Evolutionary conservation across 164 flowering plant species (phyloP), one percentile per base, ranked within the genome.

Genomic region (Vitis riparia): DNA sequence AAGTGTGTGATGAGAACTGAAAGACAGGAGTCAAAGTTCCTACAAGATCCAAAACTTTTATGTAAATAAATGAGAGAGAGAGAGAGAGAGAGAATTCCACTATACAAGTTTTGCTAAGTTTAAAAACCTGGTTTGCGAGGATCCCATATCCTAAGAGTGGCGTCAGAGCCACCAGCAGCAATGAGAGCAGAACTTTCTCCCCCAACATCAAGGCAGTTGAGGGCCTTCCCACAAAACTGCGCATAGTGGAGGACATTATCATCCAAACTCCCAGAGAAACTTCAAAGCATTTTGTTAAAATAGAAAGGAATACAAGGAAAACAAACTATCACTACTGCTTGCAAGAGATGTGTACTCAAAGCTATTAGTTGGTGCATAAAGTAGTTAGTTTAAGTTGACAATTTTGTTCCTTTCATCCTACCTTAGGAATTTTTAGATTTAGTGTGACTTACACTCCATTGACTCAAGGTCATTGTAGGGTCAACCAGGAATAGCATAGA

Each of bases 91-190:
- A n/a, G 23, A 55, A 19, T 12, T 6, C 44, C 44, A 37, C 7
- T 37, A 37, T 6, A 55, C 19, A 23, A 52, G n/a, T 30, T 51
- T 59, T 13, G 11, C 48, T 60, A 2, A 48, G 11, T 48, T 27
- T 52, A 65, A 19, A 64, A 1, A 89, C 99, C 99, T 84, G 97
- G 97, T 79, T 88, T 93, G 58, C 99, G 94, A 75, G 98, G 96
- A 87, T 95, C 99, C 99, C 98, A 95, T 70, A 95, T 80, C 78
- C 96, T 81, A 66, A 95, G 81, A 68, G 86, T 69, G n/a, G 91
- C 85, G 66, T 95, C 98, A 70, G 98, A 93, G 74, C 92, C 90
- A 59, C 96, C 98, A 55, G 92, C 97, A 71, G 94, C 97, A 74
- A 93, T 76, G 19, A 95, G 92, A 62, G 90, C 78, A 67, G 94